These are phyloP conservation scores for Xylaria grammica DNA, from an alignment of 495 filamentous ascomycete species.

Conservation along the genomic window DNA sequence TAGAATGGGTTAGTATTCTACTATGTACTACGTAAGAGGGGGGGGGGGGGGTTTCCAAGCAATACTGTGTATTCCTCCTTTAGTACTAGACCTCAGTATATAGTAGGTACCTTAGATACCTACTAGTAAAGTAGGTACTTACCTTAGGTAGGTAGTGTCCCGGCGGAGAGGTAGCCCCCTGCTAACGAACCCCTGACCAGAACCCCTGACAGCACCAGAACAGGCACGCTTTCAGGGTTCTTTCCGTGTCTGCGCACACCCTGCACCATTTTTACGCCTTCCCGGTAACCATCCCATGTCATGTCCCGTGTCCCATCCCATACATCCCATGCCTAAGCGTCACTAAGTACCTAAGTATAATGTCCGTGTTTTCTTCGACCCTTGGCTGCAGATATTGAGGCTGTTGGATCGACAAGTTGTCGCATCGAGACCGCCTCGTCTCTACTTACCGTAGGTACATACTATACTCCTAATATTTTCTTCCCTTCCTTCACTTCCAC, in stretches of 20 bases:
- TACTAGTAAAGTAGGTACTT: background rate
- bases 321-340: background rate
- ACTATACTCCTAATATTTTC: too few relatives aligned
- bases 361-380: slow-evolving; percentile 2
- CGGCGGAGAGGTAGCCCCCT: slow-evolving; percentile 22
- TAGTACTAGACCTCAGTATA: too few relatives aligned
- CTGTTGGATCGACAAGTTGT: slow-evolving; percentile 20
- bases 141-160: slow-evolving; percentile 11
- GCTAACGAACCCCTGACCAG: slow-evolving; percentile 15
- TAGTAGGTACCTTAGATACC: background rate
- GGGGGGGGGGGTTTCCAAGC: too few relatives aligned
- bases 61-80: too few relatives aligned
- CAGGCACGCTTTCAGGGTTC: slow-evolving; percentile 12
- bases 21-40: too few relatives aligned
- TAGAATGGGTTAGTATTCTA: too few relatives aligned
- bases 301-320: slow-evolving; percentile 3
- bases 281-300: background rate
- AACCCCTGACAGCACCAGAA: slow-evolving; percentile 8
- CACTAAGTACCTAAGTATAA: background rate
- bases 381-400: slow-evolving; percentile 23
- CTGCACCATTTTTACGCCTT: slow-evolving; percentile 4
- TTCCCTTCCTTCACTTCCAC: background rate
- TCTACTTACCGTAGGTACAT: too few relatives aligned
- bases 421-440: slow-evolving; percentile 17
- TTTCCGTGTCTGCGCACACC: slow-evolving; percentile 13